A percentile compares a stretch with the other conserved stretches of the same genome.
Evolutionary conservation across 2,329 filamentous ascomycete species (phyloP).

Genomic region (Fusarium sp.): DNA sequence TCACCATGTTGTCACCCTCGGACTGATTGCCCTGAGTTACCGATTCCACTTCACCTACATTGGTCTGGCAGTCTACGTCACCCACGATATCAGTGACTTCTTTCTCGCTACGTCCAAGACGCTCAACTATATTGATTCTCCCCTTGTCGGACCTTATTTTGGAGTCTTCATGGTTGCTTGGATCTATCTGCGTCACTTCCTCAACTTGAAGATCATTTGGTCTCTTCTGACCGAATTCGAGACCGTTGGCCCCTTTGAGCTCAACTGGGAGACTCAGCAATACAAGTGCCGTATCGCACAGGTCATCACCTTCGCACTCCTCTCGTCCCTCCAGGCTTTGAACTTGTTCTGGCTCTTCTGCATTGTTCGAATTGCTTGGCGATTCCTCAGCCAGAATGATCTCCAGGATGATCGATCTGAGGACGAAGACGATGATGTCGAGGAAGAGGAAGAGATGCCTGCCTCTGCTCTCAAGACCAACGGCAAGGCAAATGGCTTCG

Average conservation of each 20-base stretch:
- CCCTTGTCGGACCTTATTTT: constrained; percentile 85
- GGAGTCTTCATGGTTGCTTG: constrained; percentile 82
- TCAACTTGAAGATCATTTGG: constrained; percentile 80
- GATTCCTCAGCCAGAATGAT: constrained; percentile 69
- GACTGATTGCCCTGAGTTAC: constrained; percentile 87
- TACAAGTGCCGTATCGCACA: constrained; percentile 80
- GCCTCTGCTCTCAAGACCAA: constrained; percentile 40
- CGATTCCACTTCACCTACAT: constrained; percentile 98
- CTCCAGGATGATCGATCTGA: constrained; percentile 79
- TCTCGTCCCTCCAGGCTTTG: constrained; percentile 74
- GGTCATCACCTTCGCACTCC: constrained; percentile 71
- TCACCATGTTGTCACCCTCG: constrained; percentile 89
- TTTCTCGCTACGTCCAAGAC: constrained; percentile 94
- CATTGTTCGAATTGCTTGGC: constrained; percentile 78
- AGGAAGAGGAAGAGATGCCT: constrained; percentile 61
- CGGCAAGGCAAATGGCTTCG: constrained; percentile 19
- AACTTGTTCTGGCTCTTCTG: constrained; percentile 86
- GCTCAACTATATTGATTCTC: constrained; percentile 87
- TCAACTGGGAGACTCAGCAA: constrained; percentile 80
- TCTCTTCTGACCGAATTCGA: constrained; percentile 80
- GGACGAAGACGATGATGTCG: constrained; percentile 60
- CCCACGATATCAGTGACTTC: constrained; percentile 93
- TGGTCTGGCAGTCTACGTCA: constrained; percentile 91
- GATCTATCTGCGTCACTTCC: constrained; percentile 89
- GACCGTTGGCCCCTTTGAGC: constrained; percentile 76